Evolutionary conservation across 2,329 filamentous ascomycete genomes (phyloP), one percentile per base, ranked within the genome.

Genomic region (Stenocarpella maydis): DNA sequence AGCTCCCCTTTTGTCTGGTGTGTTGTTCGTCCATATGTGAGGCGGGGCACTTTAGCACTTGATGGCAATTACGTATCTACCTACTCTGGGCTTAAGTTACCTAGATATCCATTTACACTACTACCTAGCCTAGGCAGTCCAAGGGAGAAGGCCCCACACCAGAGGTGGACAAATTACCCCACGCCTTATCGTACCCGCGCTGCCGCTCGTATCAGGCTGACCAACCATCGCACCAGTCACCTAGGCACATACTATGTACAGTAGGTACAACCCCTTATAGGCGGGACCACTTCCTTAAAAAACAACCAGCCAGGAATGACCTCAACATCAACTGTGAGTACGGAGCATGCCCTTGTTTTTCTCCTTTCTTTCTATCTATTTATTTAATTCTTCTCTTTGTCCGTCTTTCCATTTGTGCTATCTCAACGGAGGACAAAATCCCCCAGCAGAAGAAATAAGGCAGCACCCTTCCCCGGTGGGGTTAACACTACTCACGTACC

Each of bases 161-260:
- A 54, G 53, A 52, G 58, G n/a, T 24, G 45, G 50, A 24, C 12
- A 47, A 24, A 39, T 31, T 39, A 53, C 64, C 52, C 65, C 65
- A 67, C 65, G 65, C 52, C 65, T 67, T 67, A 67, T 67, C 65
- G 41, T 58, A 37, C 31, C 65, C 43, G n/a, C n/a, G n/a, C n/a
- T n/a, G n/a, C n/a, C n/a, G n/a, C n/a, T n/a, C 65, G 53, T 55
- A 66, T 53, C 45, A 43, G 34, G n/a, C 54, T 43, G 54, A 43
- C 54, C 54, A 37, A 58, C 54, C 17, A 52, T 4, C 34, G 8
- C 31, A 31, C 31, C 8, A 8, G n/a, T n/a, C n/a, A n/a, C n/a
- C n/a, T n/a, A n/a, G n/a, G n/a, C n/a, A n/a, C n/a, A n/a, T n/a
- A n/a, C n/a, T n/a, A n/a, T n/a, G n/a, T n/a, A n/a, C n/a, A n/a